Evolutionary conservation across 768 basidiomycete species (phyloP).

Genomic region (Mrakia hoshinonis): DNA sequence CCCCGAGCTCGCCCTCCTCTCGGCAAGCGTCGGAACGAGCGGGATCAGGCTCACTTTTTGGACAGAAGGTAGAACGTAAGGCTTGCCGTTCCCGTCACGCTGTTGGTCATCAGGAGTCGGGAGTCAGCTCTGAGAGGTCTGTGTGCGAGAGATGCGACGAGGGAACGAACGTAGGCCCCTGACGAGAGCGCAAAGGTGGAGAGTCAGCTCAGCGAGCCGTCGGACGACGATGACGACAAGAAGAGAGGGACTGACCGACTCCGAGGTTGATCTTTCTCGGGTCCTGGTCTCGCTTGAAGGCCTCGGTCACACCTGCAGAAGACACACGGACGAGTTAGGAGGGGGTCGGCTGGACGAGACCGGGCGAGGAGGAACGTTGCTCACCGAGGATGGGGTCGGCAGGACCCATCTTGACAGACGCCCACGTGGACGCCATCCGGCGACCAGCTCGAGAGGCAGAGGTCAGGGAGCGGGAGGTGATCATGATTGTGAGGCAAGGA

Average conservation of each 20-base stretch:
- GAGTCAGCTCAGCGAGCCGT: too few relatives aligned
- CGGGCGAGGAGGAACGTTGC: constrained; percentile 34
- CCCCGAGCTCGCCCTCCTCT: too few relatives aligned
- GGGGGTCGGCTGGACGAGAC: background rate
- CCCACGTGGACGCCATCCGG: constrained; percentile 59
- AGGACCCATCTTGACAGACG: constrained; percentile 72
- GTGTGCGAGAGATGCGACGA: background rate
- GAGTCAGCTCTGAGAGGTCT: background rate
- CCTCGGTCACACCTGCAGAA: constrained; percentile 58
- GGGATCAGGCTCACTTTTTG: constrained; percentile 54
- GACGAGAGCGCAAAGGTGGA: background rate
- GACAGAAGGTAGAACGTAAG: constrained; percentile 81
- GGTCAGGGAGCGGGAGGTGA: background rate
- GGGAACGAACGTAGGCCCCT: constrained; percentile 27
- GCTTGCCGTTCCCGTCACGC: constrained; percentile 87
- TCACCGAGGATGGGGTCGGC: constrained; percentile 87
- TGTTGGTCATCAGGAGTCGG: constrained; percentile 5
- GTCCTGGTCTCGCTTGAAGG: constrained; percentile 91
- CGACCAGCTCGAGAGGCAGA: background rate
- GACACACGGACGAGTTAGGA: background rate
- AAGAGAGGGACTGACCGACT: constrained; percentile 58
- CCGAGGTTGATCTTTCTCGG: constrained; percentile 93
- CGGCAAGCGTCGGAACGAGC: background rate
- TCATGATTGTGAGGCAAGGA: background rate
- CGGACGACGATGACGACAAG: background rate